phyloP scores from a whole-genome alignment of 2,329 filamentous ascomycete genomes.

The Penicillium polonicum region DNA sequence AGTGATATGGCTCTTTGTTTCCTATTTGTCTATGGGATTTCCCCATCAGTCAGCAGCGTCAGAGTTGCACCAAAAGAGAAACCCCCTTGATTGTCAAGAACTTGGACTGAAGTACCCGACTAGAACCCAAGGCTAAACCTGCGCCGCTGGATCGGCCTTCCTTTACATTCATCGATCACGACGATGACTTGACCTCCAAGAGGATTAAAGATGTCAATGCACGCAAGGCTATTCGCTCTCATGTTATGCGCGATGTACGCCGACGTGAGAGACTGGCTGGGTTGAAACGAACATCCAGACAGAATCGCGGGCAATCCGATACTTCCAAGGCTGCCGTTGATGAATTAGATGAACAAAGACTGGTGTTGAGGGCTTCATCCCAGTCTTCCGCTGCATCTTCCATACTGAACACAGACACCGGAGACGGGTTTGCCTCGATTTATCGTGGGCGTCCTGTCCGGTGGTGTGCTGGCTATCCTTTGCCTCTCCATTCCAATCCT shows the following conservation, averaged over 20 bases:
- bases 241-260: constrained; percentile 46
- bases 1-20: not conserved
- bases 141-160: constrained; percentile 30
- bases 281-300: constrained; percentile 36
- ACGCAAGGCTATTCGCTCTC: constrained; percentile 43
- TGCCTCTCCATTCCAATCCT: constrained; percentile 15
- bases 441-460: constrained; percentile 16
- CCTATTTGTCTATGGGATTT: constrained; percentile 5
- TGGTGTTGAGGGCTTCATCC: constrained; percentile 16
- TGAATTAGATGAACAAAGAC: constrained; percentile 10
- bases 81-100: not conserved
- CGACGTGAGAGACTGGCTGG: constrained; percentile 42
- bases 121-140: constrained; percentile 24
- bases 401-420: not conserved
- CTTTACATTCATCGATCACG: constrained; percentile 45
- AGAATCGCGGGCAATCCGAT: constrained; percentile 16
- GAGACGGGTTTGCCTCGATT: constrained; percentile 5
- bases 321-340: constrained; percentile 7
- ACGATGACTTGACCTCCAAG: constrained; percentile 41
- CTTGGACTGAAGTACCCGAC: constrained; percentile 1
- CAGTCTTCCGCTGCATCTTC: constrained; percentile 15
- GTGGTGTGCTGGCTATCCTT: constrained; percentile 21
- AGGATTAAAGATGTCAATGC: constrained; percentile 41
- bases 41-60: not conserved
- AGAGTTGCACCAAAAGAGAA: not conserved